These are phyloP conservation scores for Venturia oleaginea DNA, from an alignment of 2,329 filamentous ascomycete genomes.

Conservation along the genomic window DNA sequence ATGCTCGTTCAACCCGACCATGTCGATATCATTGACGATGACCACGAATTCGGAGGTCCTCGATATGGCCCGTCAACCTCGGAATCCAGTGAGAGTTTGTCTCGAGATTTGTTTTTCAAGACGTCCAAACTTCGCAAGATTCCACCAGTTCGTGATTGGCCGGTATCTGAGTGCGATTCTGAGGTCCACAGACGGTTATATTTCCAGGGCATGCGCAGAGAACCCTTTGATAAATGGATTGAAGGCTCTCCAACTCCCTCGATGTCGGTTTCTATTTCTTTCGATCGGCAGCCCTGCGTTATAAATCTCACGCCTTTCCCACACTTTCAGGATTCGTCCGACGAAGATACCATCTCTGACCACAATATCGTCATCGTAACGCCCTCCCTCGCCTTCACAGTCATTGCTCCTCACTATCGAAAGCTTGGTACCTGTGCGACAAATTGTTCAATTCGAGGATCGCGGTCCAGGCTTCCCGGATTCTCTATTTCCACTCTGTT, in stretches of 20 bases:
- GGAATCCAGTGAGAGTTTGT: not conserved
- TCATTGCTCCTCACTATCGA: not conserved
- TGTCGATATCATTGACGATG: not conserved
- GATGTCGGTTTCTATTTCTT: not conserved
- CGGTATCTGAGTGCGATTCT: not conserved
- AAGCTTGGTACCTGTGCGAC: not conserved
- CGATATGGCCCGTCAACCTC: not conserved
- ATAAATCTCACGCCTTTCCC: not conserved
- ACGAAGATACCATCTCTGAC: not conserved
- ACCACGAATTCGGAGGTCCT: not conserved
- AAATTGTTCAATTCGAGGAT: not conserved
- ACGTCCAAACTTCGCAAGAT: not conserved
- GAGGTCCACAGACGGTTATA: not conserved
- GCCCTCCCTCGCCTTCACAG: not conserved
- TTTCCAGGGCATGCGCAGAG: not conserved
- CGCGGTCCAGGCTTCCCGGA: not conserved
- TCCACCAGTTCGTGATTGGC: not conserved
- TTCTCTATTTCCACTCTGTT: not conserved
- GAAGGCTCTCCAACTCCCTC: not conserved
- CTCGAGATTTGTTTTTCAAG: not conserved
- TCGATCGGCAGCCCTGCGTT: too few species aligned
- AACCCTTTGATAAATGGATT: too few species aligned
- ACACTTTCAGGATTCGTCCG: not conserved
- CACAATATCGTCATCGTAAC: not conserved
- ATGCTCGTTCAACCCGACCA: not conserved